Base-by-base conservation (phyloP, 1,284 basidiomycete species). In the Caloboletus firmus region DNA sequence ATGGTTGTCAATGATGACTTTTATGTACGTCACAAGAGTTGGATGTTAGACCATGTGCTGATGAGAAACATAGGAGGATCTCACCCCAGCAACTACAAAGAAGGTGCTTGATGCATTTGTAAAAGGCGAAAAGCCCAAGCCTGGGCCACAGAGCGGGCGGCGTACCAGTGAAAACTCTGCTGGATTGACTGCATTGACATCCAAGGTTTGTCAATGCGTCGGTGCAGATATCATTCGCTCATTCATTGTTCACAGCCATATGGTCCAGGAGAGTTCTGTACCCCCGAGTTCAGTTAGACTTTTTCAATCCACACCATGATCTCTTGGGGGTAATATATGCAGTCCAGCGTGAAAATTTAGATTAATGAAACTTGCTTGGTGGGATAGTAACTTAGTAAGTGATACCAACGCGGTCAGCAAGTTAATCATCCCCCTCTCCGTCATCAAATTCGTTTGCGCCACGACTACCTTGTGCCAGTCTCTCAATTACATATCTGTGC, bases 1-100 rank as follows among this genome's bases (percentile, higher is more conserved):
- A 80, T 99, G 73, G 95, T 91, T 63, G 83, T 99, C 69, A 91
- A 91, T 49, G 97, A 99, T 69, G 94, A 98, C 72, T 99, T 92
- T 79, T 99, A 95, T 73, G 92, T 93, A 66, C 59, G 87, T 78
- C 22, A 24, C 28, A 9, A 11, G 35, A 40, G 43, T 26, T 45
- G 39, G 20, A 30, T 39, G 10, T 24, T n/a, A 2, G 47, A 47
- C 31, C 8, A 20, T 44, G 37, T 41, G 39, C 47, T 61, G 44
- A 56, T 34, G 43, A 34, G 26, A 46, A 20, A 20, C 10, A 17
- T 51, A 95, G 93, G 96, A 99, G 86, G 96, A 99, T 71, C 80
- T 99, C 52, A 98, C 95, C n/a, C 84, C 92, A 2, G 85, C 89
- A 65, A 87, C 91, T 11, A 96, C 95, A 24, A 87, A 89, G 77